A percentile compares a stretch with the other conserved stretches of the same genome.
phyloP scores from a whole-genome alignment of 495 filamentous ascomycete genomes.

The Hyaloscypha bicolor region DNA sequence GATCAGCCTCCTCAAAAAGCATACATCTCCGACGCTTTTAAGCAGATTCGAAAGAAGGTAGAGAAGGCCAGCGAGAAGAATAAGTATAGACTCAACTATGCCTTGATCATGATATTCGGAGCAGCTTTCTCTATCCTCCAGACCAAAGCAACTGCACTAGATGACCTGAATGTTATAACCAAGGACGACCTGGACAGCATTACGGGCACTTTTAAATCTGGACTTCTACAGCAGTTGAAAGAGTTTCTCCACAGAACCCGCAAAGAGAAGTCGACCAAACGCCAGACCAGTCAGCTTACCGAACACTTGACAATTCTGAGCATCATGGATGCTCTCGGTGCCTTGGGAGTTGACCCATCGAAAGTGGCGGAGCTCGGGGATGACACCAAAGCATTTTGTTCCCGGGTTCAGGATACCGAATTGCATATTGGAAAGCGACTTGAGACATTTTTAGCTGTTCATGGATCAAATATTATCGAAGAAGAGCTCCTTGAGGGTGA shows the following conservation, averaged over 20 bases:
- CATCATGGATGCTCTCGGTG: constrained; percentile 21
- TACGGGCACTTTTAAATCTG: constrained; percentile 9
- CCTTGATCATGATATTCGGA: constrained; percentile 22
- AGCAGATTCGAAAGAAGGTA: constrained; percentile 31
- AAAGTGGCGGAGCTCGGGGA: constrained; percentile 11
- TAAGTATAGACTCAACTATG: constrained; percentile 17
- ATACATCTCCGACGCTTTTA: constrained; percentile 36
- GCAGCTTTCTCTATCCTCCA: constrained; percentile 14
- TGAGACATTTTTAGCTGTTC: constrained; percentile 21
- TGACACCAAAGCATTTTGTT: constrained; percentile 10
- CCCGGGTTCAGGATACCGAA: constrained; percentile 1
- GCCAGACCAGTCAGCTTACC: neutral
- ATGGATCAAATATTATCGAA: neutral
- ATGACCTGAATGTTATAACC: constrained; percentile 17
- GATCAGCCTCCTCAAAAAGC: constrained; percentile 37
- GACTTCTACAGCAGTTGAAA: constrained; percentile 21
- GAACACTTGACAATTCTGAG: constrained; percentile 8
- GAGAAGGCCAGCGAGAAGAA: constrained; percentile 28
- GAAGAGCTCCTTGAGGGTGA: constrained; percentile 3
- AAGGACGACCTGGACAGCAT: constrained; percentile 5
- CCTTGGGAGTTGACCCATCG: constrained; percentile 5
- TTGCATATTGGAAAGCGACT: constrained; percentile 18
- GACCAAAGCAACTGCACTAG: constrained; percentile 5
- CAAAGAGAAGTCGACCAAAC: constrained; percentile 1
- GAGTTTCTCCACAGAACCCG: constrained; percentile 1